Evolutionary conservation across 495 filamentous ascomycete species (phyloP).

Genomic region (Geoglossum glabrum): DNA sequence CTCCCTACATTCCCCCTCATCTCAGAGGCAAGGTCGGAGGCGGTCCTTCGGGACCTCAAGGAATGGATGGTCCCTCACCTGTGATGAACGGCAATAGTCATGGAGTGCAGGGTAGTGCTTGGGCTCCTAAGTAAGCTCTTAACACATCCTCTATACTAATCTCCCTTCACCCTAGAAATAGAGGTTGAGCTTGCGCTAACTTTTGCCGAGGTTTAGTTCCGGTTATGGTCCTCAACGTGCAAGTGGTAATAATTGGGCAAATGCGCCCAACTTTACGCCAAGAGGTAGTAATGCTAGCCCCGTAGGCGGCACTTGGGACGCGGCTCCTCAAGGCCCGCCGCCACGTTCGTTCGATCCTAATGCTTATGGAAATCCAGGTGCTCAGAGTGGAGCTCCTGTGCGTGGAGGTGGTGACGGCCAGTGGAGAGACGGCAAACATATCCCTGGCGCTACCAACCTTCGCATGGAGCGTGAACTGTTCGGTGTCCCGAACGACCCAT

Average conservation of each 20-base stretch:
- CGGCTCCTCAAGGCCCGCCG: constrained; percentile 15
- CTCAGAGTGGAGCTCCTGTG: constrained; percentile 21
- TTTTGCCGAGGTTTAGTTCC: constrained; percentile 6
- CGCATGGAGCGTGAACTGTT: constrained; percentile 91
- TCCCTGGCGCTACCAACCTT: constrained; percentile 69
- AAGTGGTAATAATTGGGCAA: constrained; percentile 52
- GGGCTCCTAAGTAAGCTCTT: constrained; percentile 35
- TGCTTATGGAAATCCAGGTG: constrained; percentile 46
- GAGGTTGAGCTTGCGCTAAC: neutral
- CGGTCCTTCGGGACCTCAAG: constrained; percentile 9
- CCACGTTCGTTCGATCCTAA: constrained; percentile 37
- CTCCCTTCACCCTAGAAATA: neutral
- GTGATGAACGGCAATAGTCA: constrained; percentile 24
- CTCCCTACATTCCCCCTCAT: constrained; percentile 91
- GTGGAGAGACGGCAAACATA: constrained; percentile 93
- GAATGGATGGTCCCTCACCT: constrained; percentile 24
- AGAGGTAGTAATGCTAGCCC: constrained; percentile 17
- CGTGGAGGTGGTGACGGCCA: constrained; percentile 82
- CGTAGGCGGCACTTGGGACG: constrained; percentile 10
- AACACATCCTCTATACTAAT: neutral
- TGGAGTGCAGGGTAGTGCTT: constrained; percentile 41
- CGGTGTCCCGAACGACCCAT: constrained; percentile 77
- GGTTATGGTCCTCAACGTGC: constrained; percentile 13
- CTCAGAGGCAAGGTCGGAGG: constrained; percentile 43
- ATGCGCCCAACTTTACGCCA: constrained; percentile 52